Evolutionary conservation across 2,329 filamentous ascomycete genomes (phyloP).

Genomic region (Rutstroemia sp.): DNA sequence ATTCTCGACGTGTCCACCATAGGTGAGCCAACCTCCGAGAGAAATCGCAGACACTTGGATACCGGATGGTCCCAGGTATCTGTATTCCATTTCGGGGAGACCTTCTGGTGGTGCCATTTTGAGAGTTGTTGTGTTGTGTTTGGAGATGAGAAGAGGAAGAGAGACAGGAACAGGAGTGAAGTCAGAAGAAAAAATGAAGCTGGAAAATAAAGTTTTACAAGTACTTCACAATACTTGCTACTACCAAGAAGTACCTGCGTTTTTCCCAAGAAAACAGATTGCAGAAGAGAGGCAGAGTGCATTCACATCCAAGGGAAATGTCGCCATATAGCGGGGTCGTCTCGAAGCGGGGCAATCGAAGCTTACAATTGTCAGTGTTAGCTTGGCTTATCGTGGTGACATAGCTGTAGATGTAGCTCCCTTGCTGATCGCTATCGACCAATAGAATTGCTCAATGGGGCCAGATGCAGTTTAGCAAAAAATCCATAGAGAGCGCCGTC

Average conservation of each 20-base stretch:
- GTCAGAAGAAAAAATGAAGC: background rate
- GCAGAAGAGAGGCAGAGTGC: background rate
- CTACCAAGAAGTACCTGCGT: background rate
- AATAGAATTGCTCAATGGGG: no score
- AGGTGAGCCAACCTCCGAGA: constrained; percentile 66
- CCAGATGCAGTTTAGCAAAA: no score
- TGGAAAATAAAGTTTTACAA: no score
- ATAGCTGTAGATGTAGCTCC: no score
- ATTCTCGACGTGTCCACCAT: constrained; percentile 64
- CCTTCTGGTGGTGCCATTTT: constrained; percentile 34
- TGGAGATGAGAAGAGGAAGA: background rate
- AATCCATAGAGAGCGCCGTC: no score
- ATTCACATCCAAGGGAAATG: background rate
- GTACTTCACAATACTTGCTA: no score
- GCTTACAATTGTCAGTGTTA: background rate
- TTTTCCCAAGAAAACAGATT: background rate
- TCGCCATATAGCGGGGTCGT: constrained; percentile 5
- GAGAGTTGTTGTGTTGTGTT: constrained; percentile 36
- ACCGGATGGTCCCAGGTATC: constrained; percentile 62
- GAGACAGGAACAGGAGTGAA: background rate
- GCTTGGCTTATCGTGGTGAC: background rate
- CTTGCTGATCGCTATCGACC: no score
- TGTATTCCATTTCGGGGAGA: constrained; percentile 57
- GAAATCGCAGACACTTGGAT: constrained; percentile 69
- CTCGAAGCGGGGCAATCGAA: background rate